phyloP scores from a whole-genome alignment of 1,284 basidiomycete species.

The Cutaneotrichosporon sp. region DNA sequence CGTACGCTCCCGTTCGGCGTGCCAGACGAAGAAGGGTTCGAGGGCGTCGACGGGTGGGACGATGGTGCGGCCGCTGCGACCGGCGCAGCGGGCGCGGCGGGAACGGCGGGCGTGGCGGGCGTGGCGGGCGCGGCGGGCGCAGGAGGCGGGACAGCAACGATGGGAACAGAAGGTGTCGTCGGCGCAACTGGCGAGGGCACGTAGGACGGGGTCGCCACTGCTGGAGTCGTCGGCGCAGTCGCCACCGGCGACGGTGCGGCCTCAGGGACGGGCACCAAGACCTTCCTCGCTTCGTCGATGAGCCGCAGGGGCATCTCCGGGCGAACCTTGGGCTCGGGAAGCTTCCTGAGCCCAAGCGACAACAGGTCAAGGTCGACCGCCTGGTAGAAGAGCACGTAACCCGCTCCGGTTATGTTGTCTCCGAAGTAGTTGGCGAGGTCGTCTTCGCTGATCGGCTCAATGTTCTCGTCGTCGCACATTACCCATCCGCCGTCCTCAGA shows the following conservation, averaged over 20 bases:
- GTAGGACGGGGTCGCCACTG: neutral
- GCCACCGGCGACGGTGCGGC: constrained; percentile 5
- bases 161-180: neutral
- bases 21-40: neutral
- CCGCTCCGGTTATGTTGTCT: constrained; percentile 81
- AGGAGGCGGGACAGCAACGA: neutral
- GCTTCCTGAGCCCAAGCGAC: constrained; percentile 61
- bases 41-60: neutral
- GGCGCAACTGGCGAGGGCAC: neutral
- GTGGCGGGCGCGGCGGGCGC: neutral
- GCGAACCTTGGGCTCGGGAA: constrained; percentile 15
- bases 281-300: constrained; percentile 10
- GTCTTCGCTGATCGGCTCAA: constrained; percentile 79
- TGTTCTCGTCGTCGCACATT: constrained; percentile 93
- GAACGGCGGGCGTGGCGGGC: too few relatives aligned
- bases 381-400: constrained; percentile 97
- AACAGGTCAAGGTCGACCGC: constrained; percentile 77
- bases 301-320: constrained; percentile 10
- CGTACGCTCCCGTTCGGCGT: constrained; percentile 10
- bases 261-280: neutral
- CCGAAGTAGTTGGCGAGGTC: constrained; percentile 95
- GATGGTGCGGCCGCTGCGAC: neutral
- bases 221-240: neutral
- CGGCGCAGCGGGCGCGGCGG: neutral
- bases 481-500: constrained; percentile 76